Conservation (phyloP, 2,329 filamentous ascomycete species). For the Fusarium sororula region DNA sequence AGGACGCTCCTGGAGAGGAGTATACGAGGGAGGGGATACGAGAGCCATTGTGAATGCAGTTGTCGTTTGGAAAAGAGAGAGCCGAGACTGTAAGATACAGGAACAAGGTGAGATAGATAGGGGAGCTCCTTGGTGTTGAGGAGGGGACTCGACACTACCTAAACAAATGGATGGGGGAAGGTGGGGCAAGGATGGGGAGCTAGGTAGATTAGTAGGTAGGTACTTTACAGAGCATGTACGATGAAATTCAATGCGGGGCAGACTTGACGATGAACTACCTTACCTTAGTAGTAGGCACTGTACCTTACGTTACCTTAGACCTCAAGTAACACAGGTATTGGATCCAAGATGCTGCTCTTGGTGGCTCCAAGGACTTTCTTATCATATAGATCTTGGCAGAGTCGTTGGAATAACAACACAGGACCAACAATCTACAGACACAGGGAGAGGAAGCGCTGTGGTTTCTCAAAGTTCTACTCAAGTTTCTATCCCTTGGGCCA, state of each 20-base stretch:
- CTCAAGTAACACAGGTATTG: not conserved
- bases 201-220: not conserved
- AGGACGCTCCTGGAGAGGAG: conserved; percentile 82
- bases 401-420: too few species aligned
- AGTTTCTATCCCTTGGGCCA: not conserved
- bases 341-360: not conserved
- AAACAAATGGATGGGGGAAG: conserved; percentile 2
- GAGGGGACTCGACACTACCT: conserved; percentile 13
- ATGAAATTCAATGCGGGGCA: conserved; percentile 23
- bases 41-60: conserved; percentile 51
- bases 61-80: conserved; percentile 1
- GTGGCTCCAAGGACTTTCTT: not conserved
- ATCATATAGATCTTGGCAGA: not conserved
- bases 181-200: conserved; percentile 15
- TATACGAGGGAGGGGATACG: conserved; percentile 59
- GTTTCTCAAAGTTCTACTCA: not conserved
- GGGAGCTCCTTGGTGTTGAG: conserved; percentile 23
- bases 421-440: not conserved
- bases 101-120: conserved; percentile 22
- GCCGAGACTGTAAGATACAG: not conserved
- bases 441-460: not conserved
- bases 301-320: not conserved
- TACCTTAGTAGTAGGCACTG: not conserved
- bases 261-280: not conserved
- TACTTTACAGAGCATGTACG: not conserved